Conservation (phyloP, 1,284 basidiomycete species). For the Ganoderma lingzhi region DNA sequence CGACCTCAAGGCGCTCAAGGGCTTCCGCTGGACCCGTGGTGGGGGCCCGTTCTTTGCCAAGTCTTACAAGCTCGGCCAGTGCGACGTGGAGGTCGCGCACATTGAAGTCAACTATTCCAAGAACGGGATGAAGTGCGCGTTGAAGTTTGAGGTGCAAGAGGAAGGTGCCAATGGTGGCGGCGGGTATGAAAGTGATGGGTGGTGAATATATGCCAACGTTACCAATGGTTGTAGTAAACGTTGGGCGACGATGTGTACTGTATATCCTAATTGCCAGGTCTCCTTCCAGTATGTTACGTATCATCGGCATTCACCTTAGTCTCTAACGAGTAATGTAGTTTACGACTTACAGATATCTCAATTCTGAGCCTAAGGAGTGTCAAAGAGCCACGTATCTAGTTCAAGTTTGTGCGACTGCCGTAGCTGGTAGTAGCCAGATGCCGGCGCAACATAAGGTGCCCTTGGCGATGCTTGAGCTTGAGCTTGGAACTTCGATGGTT, state of each 20-base stretch:
- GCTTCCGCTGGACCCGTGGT: slow-evolving; percentile 43
- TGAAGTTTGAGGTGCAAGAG: slow-evolving; percentile 50
- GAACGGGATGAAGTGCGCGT: slow-evolving; percentile 50
- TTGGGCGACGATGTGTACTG: neutral
- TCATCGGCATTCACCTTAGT: neutral
- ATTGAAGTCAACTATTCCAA: slow-evolving; percentile 51
- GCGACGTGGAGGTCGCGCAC: slow-evolving; percentile 37
- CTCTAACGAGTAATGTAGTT: neutral
- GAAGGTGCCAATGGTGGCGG: slow-evolving; percentile 25
- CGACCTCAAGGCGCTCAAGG: slow-evolving; percentile 47
- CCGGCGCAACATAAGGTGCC: too few species aligned
- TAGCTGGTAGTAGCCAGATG: too few species aligned
- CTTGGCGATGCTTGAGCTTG: too few species aligned
- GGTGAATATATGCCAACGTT: neutral
- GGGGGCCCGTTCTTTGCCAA: slow-evolving; percentile 43
- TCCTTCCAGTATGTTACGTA: too few species aligned
- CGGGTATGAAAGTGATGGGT: slow-evolving; percentile 12
- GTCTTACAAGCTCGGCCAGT: slow-evolving; percentile 43
- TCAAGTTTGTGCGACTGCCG: too few species aligned
- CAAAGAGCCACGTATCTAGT: too few species aligned
- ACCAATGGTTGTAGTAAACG: neutral
- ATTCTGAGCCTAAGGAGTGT: too few species aligned
- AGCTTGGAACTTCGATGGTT: neutral
- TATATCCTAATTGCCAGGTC: neutral
- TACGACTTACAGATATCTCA: neutral